Conservation (phyloP, 2,329 filamentous ascomycete genomes). For the Cercospora canescens region DNA sequence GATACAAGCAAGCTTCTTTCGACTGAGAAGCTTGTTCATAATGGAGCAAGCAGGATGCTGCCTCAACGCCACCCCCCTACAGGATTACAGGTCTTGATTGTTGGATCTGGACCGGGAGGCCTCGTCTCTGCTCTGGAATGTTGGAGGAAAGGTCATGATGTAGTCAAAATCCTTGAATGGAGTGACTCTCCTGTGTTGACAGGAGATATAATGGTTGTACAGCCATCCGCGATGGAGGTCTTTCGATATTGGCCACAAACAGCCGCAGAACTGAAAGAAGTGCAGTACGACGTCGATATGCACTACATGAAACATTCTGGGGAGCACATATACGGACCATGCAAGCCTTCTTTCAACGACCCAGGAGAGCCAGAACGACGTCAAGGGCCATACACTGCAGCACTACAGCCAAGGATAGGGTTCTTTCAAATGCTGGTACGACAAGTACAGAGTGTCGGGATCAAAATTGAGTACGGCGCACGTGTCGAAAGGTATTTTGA, state of each 20-base stretch:
- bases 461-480: conserved; percentile 36
- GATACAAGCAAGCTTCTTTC: not conserved
- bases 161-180: not conserved
- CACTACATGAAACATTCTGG: not conserved
- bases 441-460: conserved; percentile 16
- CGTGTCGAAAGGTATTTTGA: conserved; percentile 35
- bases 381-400: not conserved
- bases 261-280: not conserved
- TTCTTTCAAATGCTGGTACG: not conserved
- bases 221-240: not conserved
- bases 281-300: not conserved
- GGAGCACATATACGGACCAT: not conserved
- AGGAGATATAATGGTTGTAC: not conserved
- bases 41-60: not conserved
- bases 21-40: not conserved
- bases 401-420: not conserved
- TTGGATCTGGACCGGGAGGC: not conserved
- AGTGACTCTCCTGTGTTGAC: not conserved
- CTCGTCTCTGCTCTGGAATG: not conserved
- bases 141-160: not conserved
- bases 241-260: not conserved
- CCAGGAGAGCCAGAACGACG: not conserved
- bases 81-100: not conserved
- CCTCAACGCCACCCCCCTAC: not conserved
- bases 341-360: not conserved